Evolutionary conservation across 2,329 filamentous ascomycete species (phyloP).

Genomic region (Geosmithia putterillii): DNA sequence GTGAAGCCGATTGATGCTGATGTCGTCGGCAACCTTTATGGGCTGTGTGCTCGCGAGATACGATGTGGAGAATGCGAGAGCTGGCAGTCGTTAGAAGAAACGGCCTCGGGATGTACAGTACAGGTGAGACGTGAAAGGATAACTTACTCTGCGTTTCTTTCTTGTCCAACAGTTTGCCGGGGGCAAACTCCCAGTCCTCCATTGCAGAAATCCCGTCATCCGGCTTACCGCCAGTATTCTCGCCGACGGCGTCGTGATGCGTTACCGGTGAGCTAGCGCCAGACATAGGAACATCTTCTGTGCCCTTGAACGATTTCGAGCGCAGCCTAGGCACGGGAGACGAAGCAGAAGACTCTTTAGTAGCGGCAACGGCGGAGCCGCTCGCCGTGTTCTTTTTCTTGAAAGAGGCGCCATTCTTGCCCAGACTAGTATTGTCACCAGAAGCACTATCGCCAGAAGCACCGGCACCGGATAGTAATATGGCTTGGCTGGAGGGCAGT

Average conservation of each 20-base stretch:
- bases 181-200: slow-evolving; percentile 32
- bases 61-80: slow-evolving; percentile 29
- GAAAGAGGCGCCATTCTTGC: no score
- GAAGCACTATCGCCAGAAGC: no score
- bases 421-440: no score
- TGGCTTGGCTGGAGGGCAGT: no score
- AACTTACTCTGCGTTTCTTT: slow-evolving; percentile 21
- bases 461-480: no score
- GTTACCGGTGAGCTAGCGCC: no score
- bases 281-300: not conserved
- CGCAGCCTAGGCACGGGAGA: not conserved
- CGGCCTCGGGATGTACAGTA: no score
- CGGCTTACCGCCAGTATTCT: not conserved
- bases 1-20: slow-evolving; percentile 25
- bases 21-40: slow-evolving; percentile 20
- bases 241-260: no score
- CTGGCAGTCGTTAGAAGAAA: slow-evolving; percentile 10
- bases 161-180: slow-evolving; percentile 22
- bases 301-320: not conserved
- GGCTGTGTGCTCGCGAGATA: slow-evolving; percentile 24
- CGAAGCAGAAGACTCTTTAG: not conserved
- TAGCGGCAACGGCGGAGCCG: no score
- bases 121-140: not conserved
- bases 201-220: slow-evolving; percentile 8
- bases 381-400: no score